Conservation (phyloP, 495 filamentous ascomycete genomes). For the Podospora pseudopauciseta region DNA sequence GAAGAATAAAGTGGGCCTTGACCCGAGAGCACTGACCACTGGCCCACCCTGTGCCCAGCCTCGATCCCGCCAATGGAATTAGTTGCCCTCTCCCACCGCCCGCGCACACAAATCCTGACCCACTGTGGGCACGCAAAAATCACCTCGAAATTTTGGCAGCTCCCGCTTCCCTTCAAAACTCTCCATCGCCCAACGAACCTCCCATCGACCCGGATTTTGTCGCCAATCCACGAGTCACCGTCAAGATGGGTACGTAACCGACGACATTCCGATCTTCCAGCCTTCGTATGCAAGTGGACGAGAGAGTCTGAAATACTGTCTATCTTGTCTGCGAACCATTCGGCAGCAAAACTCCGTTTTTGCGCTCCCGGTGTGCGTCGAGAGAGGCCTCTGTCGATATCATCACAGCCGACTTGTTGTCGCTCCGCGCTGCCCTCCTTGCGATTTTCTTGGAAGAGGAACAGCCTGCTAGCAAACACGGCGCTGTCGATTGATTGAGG, state of each 20-base stretch:
- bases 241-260: conserved; percentile 51
- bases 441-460: not conserved
- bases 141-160: conserved; percentile 14
- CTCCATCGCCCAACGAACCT: conserved; percentile 34
- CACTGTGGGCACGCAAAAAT: conserved; percentile 17
- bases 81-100: conserved; percentile 41
- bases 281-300: conserved; percentile 47
- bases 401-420: not conserved
- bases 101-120: conserved; percentile 34
- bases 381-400: conserved; percentile 7
- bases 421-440: conserved; percentile 1
- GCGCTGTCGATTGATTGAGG: conserved; percentile 6
- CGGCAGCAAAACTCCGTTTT: conserved; percentile 27
- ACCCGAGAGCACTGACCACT: conserved; percentile 1
- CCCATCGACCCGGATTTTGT: conserved; percentile 40
- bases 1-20: not conserved
- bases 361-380: conserved; percentile 21
- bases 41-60: not conserved
- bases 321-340: conserved; percentile 38
- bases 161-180: conserved; percentile 4
- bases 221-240: conserved; percentile 39
- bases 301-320: conserved; percentile 25
- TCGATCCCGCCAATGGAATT: not conserved
- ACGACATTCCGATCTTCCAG: conserved; percentile 24
- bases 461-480: not conserved